A percentile compares a stretch with the other conserved stretches of the same genome.
Conservation (phyloP, 805 yeast species). For the Kodamaea restingae region DNA sequence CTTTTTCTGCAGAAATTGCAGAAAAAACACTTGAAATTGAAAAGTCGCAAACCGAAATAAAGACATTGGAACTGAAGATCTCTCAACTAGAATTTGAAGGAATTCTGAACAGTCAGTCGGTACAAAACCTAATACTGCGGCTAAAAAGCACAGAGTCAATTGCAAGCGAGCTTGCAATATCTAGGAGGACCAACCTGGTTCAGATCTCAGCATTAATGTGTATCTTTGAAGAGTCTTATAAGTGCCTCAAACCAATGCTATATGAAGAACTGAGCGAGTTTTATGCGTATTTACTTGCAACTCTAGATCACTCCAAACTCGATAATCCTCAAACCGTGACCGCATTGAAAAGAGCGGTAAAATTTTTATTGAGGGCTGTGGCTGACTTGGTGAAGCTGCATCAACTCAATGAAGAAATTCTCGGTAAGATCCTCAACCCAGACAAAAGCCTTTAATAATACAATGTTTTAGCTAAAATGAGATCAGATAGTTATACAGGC, state of each 20-base stretch:
- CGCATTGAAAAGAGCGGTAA: conserved; percentile 2
- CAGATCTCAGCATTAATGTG: background rate
- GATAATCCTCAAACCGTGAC: conserved; percentile 1
- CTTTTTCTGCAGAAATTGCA: too few relatives aligned
- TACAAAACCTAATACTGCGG: too few relatives aligned
- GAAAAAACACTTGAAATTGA: background rate
- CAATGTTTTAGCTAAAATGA: too few relatives aligned
- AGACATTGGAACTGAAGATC: background rate
- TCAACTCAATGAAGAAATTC: conserved; percentile 5
- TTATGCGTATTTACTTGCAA: conserved; percentile 1
- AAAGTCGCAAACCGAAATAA: background rate
- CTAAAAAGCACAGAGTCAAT: too few relatives aligned
- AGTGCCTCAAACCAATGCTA: conserved; percentile 1
- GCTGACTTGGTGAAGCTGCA: conserved; percentile 4
- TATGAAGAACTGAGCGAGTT: conserved; percentile 9
- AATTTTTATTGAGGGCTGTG: conserved; percentile 8
- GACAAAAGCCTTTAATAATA: background rate
- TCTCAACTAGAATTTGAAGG: background rate
- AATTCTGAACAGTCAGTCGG: too few relatives aligned
- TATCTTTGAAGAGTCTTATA: background rate
- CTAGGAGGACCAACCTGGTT: background rate
- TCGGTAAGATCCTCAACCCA: background rate
- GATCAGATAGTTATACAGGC: too few relatives aligned
- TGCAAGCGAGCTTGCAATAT: too few relatives aligned
- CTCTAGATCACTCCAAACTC: conserved; percentile 1